phyloP scores from a whole-genome alignment of 331 rosid species.

The Malus hybrid region DNA sequence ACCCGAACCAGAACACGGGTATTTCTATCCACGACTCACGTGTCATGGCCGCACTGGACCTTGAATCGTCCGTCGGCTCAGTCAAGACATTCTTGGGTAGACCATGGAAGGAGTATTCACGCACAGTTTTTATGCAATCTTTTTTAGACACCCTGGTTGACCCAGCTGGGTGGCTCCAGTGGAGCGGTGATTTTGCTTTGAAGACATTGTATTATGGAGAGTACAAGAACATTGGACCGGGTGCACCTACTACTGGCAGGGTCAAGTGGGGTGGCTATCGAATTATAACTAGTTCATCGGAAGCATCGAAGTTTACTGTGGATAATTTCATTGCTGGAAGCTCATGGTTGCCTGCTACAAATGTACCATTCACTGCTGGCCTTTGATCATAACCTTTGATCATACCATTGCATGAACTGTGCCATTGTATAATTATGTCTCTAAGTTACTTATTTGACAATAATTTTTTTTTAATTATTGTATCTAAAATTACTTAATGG shows the following conservation, averaged over 20 bases:
- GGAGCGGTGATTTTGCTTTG: slow-evolving; percentile 48
- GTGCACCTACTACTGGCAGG: slow-evolving; percentile 26
- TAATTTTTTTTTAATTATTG: neutral
- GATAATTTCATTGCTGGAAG: slow-evolving; percentile 41
- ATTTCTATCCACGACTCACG: slow-evolving; percentile 42
- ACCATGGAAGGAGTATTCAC: slow-evolving; percentile 52
- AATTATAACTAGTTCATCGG: slow-evolving; percentile 28
- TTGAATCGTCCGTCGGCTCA: slow-evolving; percentile 19
- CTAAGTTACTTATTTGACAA: neutral
- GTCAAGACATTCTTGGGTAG: slow-evolving; percentile 46
- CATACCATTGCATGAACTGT: neutral
- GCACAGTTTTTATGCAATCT: slow-evolving; percentile 35
- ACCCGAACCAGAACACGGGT: slow-evolving; percentile 50
- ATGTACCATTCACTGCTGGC: slow-evolving; percentile 32
- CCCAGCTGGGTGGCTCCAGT: slow-evolving; percentile 61
- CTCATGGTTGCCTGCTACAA: slow-evolving; percentile 49
- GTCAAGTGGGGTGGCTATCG: slow-evolving; percentile 51
- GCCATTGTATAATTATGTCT: neutral
- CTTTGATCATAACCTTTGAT: slow-evolving; percentile 12
- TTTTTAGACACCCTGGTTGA: slow-evolving; percentile 33
- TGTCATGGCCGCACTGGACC: slow-evolving; percentile 35
- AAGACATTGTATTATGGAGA: slow-evolving; percentile 51
- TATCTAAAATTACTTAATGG: neutral
- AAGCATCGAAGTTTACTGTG: slow-evolving; percentile 36
- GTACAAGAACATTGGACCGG: slow-evolving; percentile 39